Evolutionary conservation across 2,329 filamentous ascomycete species (phyloP), one percentile per base, ranked within the genome.

Genomic region (Ophiostoma ulmi): DNA sequence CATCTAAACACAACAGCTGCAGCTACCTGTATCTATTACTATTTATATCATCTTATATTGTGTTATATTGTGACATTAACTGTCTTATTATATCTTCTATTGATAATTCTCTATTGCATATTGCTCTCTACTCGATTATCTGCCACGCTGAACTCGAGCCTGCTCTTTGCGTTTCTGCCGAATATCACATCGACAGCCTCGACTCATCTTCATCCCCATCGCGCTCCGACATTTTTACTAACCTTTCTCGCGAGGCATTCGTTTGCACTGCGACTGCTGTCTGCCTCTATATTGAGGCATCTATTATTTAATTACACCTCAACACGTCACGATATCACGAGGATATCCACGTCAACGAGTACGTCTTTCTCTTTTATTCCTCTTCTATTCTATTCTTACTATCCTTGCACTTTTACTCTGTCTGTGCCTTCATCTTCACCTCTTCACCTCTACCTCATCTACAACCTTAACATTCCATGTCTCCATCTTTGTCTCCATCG

Each of bases 401-500:
- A 31, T 6, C 44, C 38, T 39, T 39, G 10, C 38, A 39, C 38
- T 13, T 39, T 48, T 17, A 20, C 44, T 31, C 31, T 31, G 2
- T 31, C 31, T 31, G 13, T 14, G 52, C 22, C 17, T 58, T n/a
- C 52, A 26, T 26, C 20, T 58, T 17, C 13, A 10, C 52, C 22
- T 58, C 52, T 26, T 26, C 52, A n/a, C 8, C n/a, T 58, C 8
- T 10, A 58, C 52, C n/a, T 26, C 13, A 10, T 58, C 11, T 26
- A n/a, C 52, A 58, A 6, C 39, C 44, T 17, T 22, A 31, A 20
- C 35, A 26, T 58, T 22, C 39, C 39, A 44, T 14, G 39, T 14
- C 44, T 7, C 44, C 44, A 52, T 52, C 20, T 35, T 61, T 61
- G 55, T 61, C 26, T 63, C 58, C 58, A 63, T 63, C 58, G 58